A percentile compares a stretch with the other conserved stretches of the same genome.
Conservation (phyloP, 2,329 filamentous ascomycete genomes). For the Boeremia lycopersici region DNA sequence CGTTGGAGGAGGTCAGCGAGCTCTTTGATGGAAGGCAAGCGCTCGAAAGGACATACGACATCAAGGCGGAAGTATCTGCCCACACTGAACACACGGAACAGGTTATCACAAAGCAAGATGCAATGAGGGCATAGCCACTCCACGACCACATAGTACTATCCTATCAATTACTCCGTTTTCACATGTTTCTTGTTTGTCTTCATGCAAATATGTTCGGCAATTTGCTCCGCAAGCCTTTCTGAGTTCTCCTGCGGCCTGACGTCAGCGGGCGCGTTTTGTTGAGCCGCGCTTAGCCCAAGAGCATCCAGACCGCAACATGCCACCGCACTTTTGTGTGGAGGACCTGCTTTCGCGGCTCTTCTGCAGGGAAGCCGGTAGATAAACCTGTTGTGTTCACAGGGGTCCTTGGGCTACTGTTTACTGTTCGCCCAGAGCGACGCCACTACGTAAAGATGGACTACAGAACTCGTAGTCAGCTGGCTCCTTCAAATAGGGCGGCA, state of each 20-base stretch:
- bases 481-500: conserved; percentile 4
- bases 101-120: too few relatives aligned
- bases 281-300: conserved; percentile 20
- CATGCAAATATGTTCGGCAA: not conserved
- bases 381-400: conserved; percentile 13
- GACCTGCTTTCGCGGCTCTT: conserved; percentile 11
- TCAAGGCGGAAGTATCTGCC: too few relatives aligned
- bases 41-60: too few relatives aligned
- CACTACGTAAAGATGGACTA: conserved; percentile 7
- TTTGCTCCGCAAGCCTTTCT: not conserved
- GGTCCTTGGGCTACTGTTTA: conserved; percentile 1
- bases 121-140: too few relatives aligned
- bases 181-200: not conserved
- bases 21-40: too few relatives aligned
- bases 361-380: conserved; percentile 4
- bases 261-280: conserved; percentile 34
- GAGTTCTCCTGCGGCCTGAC: conserved; percentile 21
- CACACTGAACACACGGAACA: too few relatives aligned
- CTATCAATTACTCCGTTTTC: not conserved
- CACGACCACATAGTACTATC: not conserved
- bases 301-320: conserved; percentile 11
- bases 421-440: not conserved
- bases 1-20: too few relatives aligned
- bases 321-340: not conserved
- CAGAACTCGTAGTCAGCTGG: not conserved